A percentile compares a stretch with the other conserved stretches of the same genome.
Conservation (phyloP, 106 monocot species). For the Allium sativum region DNA sequence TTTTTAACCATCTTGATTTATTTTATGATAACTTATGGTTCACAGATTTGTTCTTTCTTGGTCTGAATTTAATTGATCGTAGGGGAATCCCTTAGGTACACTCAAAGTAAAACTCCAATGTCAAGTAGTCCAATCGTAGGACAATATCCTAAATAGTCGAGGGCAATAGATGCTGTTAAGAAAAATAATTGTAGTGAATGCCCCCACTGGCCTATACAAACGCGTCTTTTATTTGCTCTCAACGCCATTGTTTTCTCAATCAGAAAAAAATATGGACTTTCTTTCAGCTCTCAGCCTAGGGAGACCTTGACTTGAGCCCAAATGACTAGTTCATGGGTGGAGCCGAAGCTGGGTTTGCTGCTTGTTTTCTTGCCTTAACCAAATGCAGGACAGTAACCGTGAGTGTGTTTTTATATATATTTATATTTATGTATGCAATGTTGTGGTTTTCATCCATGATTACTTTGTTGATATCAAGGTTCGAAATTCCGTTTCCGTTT, state of each 20-base stretch:
- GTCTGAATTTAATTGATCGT: no score
- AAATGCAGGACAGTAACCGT: slow-evolving; percentile 33
- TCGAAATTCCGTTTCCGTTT: no score
- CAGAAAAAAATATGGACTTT: slow-evolving; percentile 45
- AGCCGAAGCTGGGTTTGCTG: slow-evolving; percentile 48
- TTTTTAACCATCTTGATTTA: no score
- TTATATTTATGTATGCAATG: no score
- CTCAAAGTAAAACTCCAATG: no score
- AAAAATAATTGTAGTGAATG: slow-evolving; percentile 42
- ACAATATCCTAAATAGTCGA: slow-evolving; percentile 31
- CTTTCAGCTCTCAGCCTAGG: slow-evolving; percentile 34
- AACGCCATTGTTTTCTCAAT: slow-evolving; percentile 50
- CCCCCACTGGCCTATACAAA: slow-evolving; percentile 34
- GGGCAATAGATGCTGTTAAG: slow-evolving; percentile 53
- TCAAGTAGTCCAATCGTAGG: slow-evolving; percentile 42
- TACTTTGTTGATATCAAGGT: no score
- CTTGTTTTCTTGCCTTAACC: slow-evolving; percentile 48
- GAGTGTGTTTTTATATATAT: no score
- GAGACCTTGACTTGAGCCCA: slow-evolving; percentile 15
- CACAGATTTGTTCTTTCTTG: no score
- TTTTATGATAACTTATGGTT: no score
- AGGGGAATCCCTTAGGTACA: slow-evolving; percentile 62
- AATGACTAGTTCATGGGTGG: slow-evolving; percentile 42
- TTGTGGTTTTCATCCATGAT: no score
- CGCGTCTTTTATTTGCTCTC: slow-evolving; percentile 54